These are phyloP conservation scores for Chenopodium album DNA, from an alignment of 148 eudicot genomes.

Conservation along the genomic window DNA sequence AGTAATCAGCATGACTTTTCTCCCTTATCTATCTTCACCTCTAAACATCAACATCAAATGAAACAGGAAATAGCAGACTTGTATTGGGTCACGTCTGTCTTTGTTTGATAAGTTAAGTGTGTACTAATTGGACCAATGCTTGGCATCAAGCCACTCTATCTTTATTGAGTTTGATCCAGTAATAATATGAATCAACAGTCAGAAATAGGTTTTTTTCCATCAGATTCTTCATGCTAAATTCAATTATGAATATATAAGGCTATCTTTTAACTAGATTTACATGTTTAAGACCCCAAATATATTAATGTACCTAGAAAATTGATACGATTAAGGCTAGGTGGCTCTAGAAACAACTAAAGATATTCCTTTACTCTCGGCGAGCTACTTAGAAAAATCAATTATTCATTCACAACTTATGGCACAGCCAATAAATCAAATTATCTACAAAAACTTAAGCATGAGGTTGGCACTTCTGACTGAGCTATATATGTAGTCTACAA, in stretches of 20 bases:
- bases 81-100: neutral
- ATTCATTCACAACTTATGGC: neutral
- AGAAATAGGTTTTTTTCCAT: too few species aligned
- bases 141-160: neutral
- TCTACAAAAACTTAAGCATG: neutral
- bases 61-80: neutral
- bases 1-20: too few species aligned
- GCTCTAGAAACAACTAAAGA: neutral
- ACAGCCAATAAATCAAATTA: neutral
- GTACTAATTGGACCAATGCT: neutral
- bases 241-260: neutral
- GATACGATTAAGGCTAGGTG: neutral
- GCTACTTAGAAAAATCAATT: neutral
- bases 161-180: neutral
- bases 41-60: neutral
- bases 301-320: neutral
- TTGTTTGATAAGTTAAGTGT: neutral
- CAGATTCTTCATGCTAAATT: neutral
- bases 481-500: neutral
- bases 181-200: neutral
- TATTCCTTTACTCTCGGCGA: neutral
- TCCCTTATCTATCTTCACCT: neutral
- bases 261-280: neutral
- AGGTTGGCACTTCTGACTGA: neutral
- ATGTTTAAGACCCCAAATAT: neutral